Evolutionary conservation across 768 basidiomycete genomes (phyloP), one percentile per base, ranked within the genome.

Genomic region (Myochromella boudieri): DNA sequence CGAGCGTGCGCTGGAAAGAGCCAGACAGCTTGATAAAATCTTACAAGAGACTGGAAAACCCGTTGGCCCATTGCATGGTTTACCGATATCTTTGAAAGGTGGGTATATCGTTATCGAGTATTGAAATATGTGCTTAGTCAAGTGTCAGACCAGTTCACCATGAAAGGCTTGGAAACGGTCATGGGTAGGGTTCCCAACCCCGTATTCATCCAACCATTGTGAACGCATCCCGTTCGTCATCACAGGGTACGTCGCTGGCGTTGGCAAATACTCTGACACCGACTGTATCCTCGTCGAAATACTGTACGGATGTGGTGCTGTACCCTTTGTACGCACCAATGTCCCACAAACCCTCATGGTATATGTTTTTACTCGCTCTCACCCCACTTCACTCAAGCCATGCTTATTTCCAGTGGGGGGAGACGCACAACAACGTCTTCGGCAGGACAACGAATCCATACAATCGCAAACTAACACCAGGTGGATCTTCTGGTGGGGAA

Each of bases 401-500:
- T 14, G 14, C 22, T 3, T 37, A 14, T 1, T 17, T 26, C 12
- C 42, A 71, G 69, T 71, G 69, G 70, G 74, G 78, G 1, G 85
- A 88, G 59, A 80, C 81, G 0, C 68, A 71, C 58, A 86, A 85
- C 60, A 67, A 80, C 53, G 70, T 85, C 3, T 86, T 76, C 53
- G 84, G 83, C 2, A 71, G 80, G 1, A 84, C 85, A 4, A 53
- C 68, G 24, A 84, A 86, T 54, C 84, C 84, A 0, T 75, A 74
- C 53, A 84, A 84, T 54, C 68, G 75, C 2, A 63, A 65, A 0
- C 66, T 84, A 27, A 83, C 80, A 1, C 67, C 72, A 2, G 85
- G 85, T 1, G 85, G 85, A 2, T 84, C 81, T 0, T 80, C 78
- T 1, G 85, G 85, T 1, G 85, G 85, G 1, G 85, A 87, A 65